These are phyloP conservation scores for Tulasnella calospora DNA, from an alignment of 768 basidiomycete genomes.

Conservation along the genomic window DNA sequence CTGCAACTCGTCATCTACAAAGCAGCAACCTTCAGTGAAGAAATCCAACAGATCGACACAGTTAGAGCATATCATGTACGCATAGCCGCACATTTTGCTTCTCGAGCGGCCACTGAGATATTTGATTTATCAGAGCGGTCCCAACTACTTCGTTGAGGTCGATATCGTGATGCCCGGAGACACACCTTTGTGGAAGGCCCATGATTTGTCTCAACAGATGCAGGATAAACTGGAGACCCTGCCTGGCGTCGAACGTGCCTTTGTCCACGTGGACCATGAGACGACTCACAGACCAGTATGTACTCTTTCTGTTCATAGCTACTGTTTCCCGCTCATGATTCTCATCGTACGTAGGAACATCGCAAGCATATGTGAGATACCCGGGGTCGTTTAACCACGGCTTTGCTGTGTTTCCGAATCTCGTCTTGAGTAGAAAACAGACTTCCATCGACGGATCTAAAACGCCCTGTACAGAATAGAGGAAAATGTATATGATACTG, in stretches of 20 bases:
- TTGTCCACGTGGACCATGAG: conserved; percentile 94
- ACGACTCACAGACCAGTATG: conserved; percentile 68
- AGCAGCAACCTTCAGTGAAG: conserved; percentile 78
- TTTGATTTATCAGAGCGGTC: neutral
- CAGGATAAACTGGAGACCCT: conserved; percentile 86
- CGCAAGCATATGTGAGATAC: neutral
- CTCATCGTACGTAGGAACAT: neutral
- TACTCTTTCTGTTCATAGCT: neutral
- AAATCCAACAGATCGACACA: conserved; percentile 84
- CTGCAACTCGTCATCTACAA: conserved; percentile 91
- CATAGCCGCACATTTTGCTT: neutral
- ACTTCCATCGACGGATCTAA: no score
- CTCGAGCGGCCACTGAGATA: neutral
- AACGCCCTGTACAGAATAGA: no score
- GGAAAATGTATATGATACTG: no score
- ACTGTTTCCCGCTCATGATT: neutral
- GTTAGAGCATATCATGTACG: conserved; percentile 49
- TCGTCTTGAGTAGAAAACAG: no score
- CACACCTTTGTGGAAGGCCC: conserved; percentile 82
- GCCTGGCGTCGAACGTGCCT: conserved; percentile 87
- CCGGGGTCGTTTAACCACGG: neutral
- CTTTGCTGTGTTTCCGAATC: no score
- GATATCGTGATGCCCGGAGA: conserved; percentile 89
- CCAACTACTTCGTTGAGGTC: conserved; percentile 79
- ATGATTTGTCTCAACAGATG: conserved; percentile 75